Percentiles rank a stretch among this genome's conserved stretches.
Evolutionary conservation across 1,139 yeast species (phyloP).

Genomic region (Magnusiomyces suaveolens): DNA sequence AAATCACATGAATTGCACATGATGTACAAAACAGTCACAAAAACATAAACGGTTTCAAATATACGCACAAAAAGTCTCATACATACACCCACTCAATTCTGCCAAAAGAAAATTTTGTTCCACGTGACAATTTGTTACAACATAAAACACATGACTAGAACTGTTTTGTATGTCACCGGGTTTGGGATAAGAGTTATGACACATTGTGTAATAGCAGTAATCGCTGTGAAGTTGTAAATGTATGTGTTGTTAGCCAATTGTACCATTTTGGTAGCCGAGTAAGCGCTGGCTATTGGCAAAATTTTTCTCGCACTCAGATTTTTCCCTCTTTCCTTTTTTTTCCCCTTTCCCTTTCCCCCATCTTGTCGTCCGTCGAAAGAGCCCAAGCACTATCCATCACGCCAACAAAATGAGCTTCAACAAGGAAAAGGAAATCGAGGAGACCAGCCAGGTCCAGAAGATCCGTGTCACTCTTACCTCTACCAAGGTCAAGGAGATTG

Average conservation of each 20-base stretch:
- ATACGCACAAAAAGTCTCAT: not conserved
- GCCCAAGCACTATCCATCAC: not conserved
- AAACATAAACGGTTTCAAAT: not conserved
- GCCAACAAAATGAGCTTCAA: slow-evolving; percentile 5
- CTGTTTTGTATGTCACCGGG: not conserved
- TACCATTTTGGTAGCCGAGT: not conserved
- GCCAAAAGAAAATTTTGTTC: not conserved
- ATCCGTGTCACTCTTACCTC: slow-evolving; percentile 99
- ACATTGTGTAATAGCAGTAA: not conserved
- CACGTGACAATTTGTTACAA: not conserved
- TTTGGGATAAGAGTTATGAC: not conserved
- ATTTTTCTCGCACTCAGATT: not conserved
- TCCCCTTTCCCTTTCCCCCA: slow-evolving; percentile 11
- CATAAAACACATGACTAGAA: not conserved
- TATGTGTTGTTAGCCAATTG: not conserved
- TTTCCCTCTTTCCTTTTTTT: slow-evolving; percentile 7
- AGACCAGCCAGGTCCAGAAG: slow-evolving; percentile 83
- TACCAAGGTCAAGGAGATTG: slow-evolving; percentile 97
- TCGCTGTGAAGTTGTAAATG: not conserved
- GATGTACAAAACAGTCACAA: not conserved
- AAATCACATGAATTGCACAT: not conserved
- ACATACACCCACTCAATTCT: not conserved
- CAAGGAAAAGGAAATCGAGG: slow-evolving; percentile 64
- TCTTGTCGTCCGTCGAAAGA: slow-evolving; percentile 7
- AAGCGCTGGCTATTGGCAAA: not conserved